Base-by-base conservation (phyloP, 352 stramenopile species). In the Phytophthora gonapodyides region DNA sequence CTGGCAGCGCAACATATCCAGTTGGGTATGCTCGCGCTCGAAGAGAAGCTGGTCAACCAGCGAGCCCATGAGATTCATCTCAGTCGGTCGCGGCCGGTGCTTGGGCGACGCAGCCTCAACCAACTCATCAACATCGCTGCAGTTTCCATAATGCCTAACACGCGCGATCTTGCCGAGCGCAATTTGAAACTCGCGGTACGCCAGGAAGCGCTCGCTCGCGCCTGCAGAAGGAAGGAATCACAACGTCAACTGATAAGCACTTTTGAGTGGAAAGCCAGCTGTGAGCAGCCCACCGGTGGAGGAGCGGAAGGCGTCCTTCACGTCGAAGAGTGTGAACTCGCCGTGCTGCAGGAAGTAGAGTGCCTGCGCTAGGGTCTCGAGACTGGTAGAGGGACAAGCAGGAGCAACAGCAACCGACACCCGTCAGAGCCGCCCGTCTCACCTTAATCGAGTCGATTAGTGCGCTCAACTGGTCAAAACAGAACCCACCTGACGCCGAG, bases 281-380 rank as follows among this genome's bases (percentile, higher is more conserved):
- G 24, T 27, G 8, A 30, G 31, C 4, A 21, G 5, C 35, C 4
- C 42, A 80, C 78, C 73, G 24, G 73, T 80, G 24, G 82, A 88
- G 11, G 77, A 82, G 7, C 70, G 69, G 24, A 88, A 90, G 8
- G 80, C 78, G 35, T 87, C 73, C 42, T 84, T 87, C 8, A 73
- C 71, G 37, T 92, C 83, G 12, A 90, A 84, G 9, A 92, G 51
- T 19, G 69, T 90, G 36, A 92, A 92, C 17, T 59, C 47, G 8
- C 62, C 55, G 38, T 87, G 75, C 66, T 92, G 83, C 34, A 86
- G 54, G 46, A 88, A 92, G 64, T 92, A 92, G 12, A 90, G 35
- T 27, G 69, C 42, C 36, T 63, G 52, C 12, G 73, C 59, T 57
- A 89, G 45, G 7, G 64, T 34, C 50, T 89, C 80, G 11, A 84